Conservation (phyloP, 129 eudicot species). For the Flaveria linearis region DNA sequence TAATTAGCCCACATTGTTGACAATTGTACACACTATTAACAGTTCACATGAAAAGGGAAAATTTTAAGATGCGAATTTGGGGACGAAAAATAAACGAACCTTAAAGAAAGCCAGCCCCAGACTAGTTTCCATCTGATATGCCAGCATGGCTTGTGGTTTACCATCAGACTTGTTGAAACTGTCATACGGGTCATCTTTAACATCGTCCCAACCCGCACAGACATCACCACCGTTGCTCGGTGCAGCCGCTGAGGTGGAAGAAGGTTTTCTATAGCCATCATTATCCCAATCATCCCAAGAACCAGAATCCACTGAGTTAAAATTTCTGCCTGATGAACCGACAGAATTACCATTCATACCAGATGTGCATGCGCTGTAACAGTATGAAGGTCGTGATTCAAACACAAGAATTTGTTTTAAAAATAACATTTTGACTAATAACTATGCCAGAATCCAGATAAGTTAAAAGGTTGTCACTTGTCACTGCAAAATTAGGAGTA, state of each 20-base stretch:
- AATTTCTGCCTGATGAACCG: constrained; percentile 49
- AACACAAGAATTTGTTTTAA: constrained; percentile 18
- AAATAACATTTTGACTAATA: not conserved
- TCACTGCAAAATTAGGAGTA: not conserved
- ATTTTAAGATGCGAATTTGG: not conserved
- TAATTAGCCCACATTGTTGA: constrained; percentile 44
- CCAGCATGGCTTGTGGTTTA: constrained; percentile 38
- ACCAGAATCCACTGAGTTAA: constrained; percentile 52
- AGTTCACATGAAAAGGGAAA: constrained; percentile 17
- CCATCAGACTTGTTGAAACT: constrained; percentile 52
- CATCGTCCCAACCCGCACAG: constrained; percentile 98
- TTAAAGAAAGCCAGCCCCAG: constrained; percentile 83
- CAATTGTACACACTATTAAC: constrained; percentile 52
- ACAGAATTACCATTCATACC: constrained; percentile 39
- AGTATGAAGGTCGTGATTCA: not conserved
- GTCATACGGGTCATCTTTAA: constrained; percentile 73
- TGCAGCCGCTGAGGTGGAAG: constrained; percentile 46
- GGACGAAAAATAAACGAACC: constrained; percentile 40
- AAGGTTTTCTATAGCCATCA: constrained; percentile 50
- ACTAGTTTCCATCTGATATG: constrained; percentile 75
- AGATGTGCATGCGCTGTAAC: constrained; percentile 15
- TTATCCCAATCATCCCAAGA: constrained; percentile 97
- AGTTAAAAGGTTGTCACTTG: not conserved
- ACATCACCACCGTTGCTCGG: constrained; percentile 52
- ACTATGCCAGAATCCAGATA: not conserved